Percentiles rank a stretch among this genome's conserved stretches.
phyloP scores from a whole-genome alignment of 2,329 filamentous ascomycete species.

The Lachnellula arida region DNA sequence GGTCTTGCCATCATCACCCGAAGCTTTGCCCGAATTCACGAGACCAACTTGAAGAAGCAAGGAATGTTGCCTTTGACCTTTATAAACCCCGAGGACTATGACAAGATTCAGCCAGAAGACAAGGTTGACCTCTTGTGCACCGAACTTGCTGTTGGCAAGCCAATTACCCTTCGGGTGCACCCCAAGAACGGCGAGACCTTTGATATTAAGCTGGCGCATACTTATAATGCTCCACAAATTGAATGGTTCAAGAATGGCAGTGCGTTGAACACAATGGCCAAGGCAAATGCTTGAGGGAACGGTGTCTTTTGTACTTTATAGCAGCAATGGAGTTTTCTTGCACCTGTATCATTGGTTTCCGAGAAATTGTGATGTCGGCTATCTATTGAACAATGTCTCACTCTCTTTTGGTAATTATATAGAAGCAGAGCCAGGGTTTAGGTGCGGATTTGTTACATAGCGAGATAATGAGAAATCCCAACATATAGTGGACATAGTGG shows the following conservation, averaged over 20 bases:
- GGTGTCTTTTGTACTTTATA: conserved; percentile 16
- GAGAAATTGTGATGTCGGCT: neutral
- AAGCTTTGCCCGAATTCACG: conserved; percentile 97
- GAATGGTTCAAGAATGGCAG: conserved; percentile 99
- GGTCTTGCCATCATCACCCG: conserved; percentile 95
- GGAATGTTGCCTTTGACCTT: conserved; percentile 99
- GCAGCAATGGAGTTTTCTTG: conserved; percentile 9
- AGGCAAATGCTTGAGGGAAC: conserved; percentile 39
- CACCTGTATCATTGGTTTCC: neutral
- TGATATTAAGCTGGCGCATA: conserved; percentile 83
- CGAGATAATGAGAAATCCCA: no score
- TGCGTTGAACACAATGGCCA: conserved; percentile 98
- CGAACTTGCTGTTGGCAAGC: conserved; percentile 86
- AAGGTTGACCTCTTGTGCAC: conserved; percentile 86
- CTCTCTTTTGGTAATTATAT: no score
- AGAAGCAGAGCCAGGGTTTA: no score
- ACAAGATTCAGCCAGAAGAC: conserved; percentile 91
- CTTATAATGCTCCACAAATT: conserved; percentile 96
- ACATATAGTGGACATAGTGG: no score
- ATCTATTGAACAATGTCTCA: no score
- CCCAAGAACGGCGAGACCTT: conserved; percentile 79
- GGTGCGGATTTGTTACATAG: no score
- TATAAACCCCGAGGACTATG: conserved; percentile 90
- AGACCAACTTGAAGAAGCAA: conserved; percentile 99
- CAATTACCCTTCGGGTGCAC: conserved; percentile 86